Percentiles rank a stretch among this genome's conserved stretches.
phyloP scores from a whole-genome alignment of 2,329 filamentous ascomycete genomes.

The Fusarium paranaense region DNA sequence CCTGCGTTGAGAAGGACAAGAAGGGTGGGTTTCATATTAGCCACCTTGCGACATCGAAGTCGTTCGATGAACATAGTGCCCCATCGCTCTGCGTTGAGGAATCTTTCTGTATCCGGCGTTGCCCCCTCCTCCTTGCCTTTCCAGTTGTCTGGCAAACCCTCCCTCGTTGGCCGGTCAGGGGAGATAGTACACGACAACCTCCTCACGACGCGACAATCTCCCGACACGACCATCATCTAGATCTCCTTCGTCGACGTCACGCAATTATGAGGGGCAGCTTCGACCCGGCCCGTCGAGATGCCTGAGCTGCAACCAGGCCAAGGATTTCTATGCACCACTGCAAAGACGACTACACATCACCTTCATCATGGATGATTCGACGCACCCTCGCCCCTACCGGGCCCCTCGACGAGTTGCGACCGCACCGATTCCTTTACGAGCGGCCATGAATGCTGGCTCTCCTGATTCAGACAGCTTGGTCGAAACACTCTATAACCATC shows the following conservation, averaged over 20 bases:
- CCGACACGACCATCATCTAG: slow-evolving; percentile 4
- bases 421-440: slow-evolving; percentile 48
- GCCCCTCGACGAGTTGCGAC: slow-evolving; percentile 53
- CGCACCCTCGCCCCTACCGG: slow-evolving; percentile 36
- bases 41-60: slow-evolving; percentile 29
- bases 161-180: slow-evolving; percentile 32
- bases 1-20: slow-evolving; percentile 22
- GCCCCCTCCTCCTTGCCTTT: background rate
- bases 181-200: slow-evolving; percentile 7
- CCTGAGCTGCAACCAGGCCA: slow-evolving; percentile 31
- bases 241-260: slow-evolving; percentile 28
- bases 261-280: slow-evolving; percentile 35
- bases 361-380: slow-evolving; percentile 37
- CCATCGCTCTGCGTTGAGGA: slow-evolving; percentile 4
- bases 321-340: slow-evolving; percentile 24
- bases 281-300: slow-evolving; percentile 36
- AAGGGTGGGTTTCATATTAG: slow-evolving; percentile 24
- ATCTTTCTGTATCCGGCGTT: slow-evolving; percentile 3
- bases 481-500: slow-evolving; percentile 81
- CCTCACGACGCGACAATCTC: slow-evolving; percentile 4
- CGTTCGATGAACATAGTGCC: slow-evolving; percentile 28
- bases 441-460: slow-evolving; percentile 37
- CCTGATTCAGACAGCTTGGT: slow-evolving; percentile 52
- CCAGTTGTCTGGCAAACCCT: slow-evolving; percentile 4
- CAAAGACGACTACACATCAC: slow-evolving; percentile 11